phyloP scores from a whole-genome alignment of 73 alveolate genomes.

The Effrenium voratum region DNA sequence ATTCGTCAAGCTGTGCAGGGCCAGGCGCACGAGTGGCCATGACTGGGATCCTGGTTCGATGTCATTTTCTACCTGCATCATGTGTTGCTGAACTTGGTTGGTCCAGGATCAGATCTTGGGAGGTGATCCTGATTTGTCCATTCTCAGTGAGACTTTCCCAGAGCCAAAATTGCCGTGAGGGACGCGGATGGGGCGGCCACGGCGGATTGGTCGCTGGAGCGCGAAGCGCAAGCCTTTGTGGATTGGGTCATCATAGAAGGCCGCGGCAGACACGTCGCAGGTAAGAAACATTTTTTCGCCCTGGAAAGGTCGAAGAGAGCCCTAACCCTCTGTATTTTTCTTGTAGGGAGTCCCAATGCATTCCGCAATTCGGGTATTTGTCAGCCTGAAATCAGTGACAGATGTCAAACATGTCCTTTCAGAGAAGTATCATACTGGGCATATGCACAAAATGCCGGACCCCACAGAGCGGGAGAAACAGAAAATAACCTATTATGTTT shows the following conservation, averaged over 20 bases:
- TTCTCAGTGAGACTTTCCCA: neutral
- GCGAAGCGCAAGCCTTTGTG: conserved; percentile 15
- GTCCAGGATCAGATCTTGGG: neutral
- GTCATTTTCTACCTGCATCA: neutral
- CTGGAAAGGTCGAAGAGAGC: too few relatives aligned
- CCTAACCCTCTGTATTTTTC: too few relatives aligned
- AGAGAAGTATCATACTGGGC: too few relatives aligned
- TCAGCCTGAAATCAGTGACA: too few relatives aligned
- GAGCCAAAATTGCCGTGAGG: neutral
- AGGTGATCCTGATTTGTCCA: neutral
- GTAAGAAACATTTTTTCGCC: too few relatives aligned
- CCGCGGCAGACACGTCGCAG: too few relatives aligned
- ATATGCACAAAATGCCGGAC: too few relatives aligned
- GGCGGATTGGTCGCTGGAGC: neutral
- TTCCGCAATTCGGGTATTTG: too few relatives aligned
- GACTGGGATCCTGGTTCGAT: neutral
- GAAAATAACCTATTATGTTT: too few relatives aligned
- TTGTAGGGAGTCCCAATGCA: too few relatives aligned
- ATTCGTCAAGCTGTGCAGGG: conserved; percentile 7
- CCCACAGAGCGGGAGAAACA: too few relatives aligned
- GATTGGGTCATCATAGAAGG: conserved; percentile 29
- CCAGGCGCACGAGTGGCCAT: neutral
- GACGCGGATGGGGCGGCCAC: conserved; percentile 12
- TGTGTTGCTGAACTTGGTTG: neutral
- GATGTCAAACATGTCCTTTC: too few relatives aligned